Base-by-base conservation (phyloP, 1,284 basidiomycete genomes). In the Apiotrichum siamense region DNA sequence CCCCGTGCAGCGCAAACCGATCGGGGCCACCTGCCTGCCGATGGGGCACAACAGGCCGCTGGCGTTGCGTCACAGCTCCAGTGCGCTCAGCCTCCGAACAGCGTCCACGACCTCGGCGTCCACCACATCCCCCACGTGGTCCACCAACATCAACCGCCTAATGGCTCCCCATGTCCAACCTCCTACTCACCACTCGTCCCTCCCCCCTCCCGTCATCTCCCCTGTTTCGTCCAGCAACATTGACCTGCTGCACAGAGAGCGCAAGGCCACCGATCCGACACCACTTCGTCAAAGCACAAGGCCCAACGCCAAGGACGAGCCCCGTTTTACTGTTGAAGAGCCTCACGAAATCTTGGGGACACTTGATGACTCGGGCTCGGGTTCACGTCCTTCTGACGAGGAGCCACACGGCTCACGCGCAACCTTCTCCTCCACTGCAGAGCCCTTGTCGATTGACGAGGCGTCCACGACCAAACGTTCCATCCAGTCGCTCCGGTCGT, bases 1-100 rank as follows among this genome's bases (percentile, higher is more conserved):
- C 32, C 44, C 51, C 11, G 43, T 46, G n/a, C 43, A 45, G 24
- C 58, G 44, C 33, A 35, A 1, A 3, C 20, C n/a, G 44, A 36
- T 35, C 33, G 18, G 23, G 42, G 20, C 33, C 15, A 43, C 11
- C 20, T 23, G 35, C 18, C 9, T 21, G 4, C 20, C 23, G 18
- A 41, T 7, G 9, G 23, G 35, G n/a, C n/a, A n/a, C 24, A 40
- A 40, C 37, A 35, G 12, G 18, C 17, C 13, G 11, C 27, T 18
- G 26, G n/a, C 49, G 31, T 25, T 50, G 20, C 37, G 36, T 3
- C 24, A 27, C 10, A 39, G 39, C 24, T 15, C 32, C 1, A 41
- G 38, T 15, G 24, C n/a, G 4, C 26, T 42, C 31, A 41, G 37
- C 20, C 31, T 48, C 9, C 47, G 40, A 23, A 35, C 39, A 2